phyloP scores from a whole-genome alignment of 495 filamentous ascomycete species.

The Cercophora newfieldiana region DNA sequence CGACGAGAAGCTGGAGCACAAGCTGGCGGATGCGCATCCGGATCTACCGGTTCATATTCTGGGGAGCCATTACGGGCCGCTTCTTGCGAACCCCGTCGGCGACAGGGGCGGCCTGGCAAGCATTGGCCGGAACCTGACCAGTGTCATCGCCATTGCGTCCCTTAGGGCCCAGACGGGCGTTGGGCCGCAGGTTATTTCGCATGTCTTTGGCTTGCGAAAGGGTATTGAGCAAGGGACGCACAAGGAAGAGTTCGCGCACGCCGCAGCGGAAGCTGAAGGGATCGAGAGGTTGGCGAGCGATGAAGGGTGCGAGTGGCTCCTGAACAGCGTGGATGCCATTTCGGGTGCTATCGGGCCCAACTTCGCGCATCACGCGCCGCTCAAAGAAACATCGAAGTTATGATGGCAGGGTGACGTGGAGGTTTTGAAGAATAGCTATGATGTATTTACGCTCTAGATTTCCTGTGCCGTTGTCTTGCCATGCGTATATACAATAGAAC shows the following conservation, averaged over 20 bases:
- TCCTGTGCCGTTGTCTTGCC: not conserved
- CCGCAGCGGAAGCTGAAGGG: constrained; percentile 25
- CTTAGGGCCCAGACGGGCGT: constrained; percentile 74
- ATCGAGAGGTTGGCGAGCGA: constrained; percentile 59
- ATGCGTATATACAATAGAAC: constrained; percentile 20
- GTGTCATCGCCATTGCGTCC: constrained; percentile 67
- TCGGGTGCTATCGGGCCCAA: constrained; percentile 62
- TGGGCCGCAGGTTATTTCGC: constrained; percentile 72
- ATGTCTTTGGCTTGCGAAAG: constrained; percentile 74
- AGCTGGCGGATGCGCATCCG: constrained; percentile 68
- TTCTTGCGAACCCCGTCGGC: constrained; percentile 63
- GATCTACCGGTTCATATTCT: constrained; percentile 79
- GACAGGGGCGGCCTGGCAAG: constrained; percentile 36
- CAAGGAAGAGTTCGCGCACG: constrained; percentile 42
- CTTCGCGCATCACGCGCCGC: constrained; percentile 59
- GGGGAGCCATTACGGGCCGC: constrained; percentile 65
- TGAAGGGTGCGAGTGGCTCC: constrained; percentile 70
- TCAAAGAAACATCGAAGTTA: constrained; percentile 26
- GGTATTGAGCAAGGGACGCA: constrained; percentile 65
- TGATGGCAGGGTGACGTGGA: constrained; percentile 1
- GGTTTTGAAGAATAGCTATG: not conserved
- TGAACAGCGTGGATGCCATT: constrained; percentile 68
- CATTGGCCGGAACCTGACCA: constrained; percentile 64
- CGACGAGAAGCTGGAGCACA: constrained; percentile 64
- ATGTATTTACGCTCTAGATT: not conserved